Base-by-base conservation (phyloP, 1,284 basidiomycete genomes). In the Ceratobasidium sp. region DNA sequence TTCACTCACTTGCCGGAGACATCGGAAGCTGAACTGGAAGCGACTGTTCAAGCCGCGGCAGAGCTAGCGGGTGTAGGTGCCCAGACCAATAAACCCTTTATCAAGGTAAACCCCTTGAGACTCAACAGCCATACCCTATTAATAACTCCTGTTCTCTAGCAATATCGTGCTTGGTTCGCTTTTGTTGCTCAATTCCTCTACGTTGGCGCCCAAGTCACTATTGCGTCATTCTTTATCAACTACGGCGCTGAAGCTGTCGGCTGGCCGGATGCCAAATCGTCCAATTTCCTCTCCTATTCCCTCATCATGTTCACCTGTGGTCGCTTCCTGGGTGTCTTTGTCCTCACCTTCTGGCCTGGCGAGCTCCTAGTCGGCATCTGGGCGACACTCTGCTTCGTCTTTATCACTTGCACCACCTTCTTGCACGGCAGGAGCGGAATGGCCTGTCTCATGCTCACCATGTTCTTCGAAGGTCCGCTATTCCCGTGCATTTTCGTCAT, bases 141-240 rank as follows among this genome's bases (percentile, higher is more conserved):
- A 33, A 24, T 33, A 6, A 41, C 14, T 19, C 24, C n/a, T 17
- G 36, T 14, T 29, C 33, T 54, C 19, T 31, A 73, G 71, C 71
- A 73, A 73, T 63, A 73, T 31, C 71, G 71, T 24, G 71, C 54
- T 7, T 73, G 33, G 14, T 73, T 82, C 63, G 86, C 85, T 54
- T 82, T 83, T 76, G 74, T 84, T 50, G 79, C 81, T 51, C 84
- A 86, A 79, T 84, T 83, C 60, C 15, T 64, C 15, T 83, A 86
- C 78, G 85, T 84, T 62, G 85, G 84, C 15, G 81, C 82, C n/a
- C 83, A 85, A 77, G 85, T 86, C 60, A 82, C 85, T 9, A 82
- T 85, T 63, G 86, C 84, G 15, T 79, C 84, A 47, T 84, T 86
- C 79, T 84, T 86, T 79, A 80, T 87, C 79, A 84, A 84, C 82